These are phyloP conservation scores for Xylaria castorea DNA, from an alignment of 495 filamentous ascomycete species.

Conservation along the genomic window DNA sequence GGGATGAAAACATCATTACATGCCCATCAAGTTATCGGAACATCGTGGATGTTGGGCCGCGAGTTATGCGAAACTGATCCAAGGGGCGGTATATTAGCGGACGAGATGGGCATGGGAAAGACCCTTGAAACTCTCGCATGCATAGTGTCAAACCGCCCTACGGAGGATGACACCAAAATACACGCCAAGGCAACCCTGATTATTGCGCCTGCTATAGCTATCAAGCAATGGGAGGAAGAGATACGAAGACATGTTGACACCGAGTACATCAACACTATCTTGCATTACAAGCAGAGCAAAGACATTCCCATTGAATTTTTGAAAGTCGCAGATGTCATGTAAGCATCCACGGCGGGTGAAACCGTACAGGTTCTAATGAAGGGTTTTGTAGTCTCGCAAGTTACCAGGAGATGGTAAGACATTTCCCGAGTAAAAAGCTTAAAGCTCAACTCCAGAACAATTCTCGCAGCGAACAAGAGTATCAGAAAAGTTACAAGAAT, in stretches of 20 bases:
- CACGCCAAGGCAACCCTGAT: conserved; percentile 41
- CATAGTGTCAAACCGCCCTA: conserved; percentile 54
- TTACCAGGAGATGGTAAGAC: background rate
- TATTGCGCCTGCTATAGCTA: background rate
- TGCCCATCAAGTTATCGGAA: conserved; percentile 62
- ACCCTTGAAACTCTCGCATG: conserved; percentile 59
- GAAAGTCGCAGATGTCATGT: too few relatives aligned
- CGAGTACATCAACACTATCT: background rate
- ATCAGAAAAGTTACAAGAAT: conserved; percentile 40
- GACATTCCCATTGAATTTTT: too few relatives aligned
- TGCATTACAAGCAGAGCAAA: conserved; percentile 2
- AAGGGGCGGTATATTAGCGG: conserved; percentile 62
- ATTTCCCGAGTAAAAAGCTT: background rate
- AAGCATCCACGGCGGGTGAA: background rate
- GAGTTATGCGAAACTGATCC: conserved; percentile 53
- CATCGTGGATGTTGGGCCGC: conserved; percentile 63
- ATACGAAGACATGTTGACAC: background rate
- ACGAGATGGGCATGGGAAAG: conserved; percentile 72
- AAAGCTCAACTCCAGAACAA: conserved; percentile 13
- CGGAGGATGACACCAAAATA: conserved; percentile 24
- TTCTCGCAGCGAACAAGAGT: too few relatives aligned
- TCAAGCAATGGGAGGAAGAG: conserved; percentile 1
- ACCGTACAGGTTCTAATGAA: background rate
- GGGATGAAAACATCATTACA: conserved; percentile 56
- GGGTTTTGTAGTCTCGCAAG: background rate